Evolutionary conservation across 176 grass and related monocot genomes (phyloP).

Genomic region (Oryza glumipatula): DNA sequence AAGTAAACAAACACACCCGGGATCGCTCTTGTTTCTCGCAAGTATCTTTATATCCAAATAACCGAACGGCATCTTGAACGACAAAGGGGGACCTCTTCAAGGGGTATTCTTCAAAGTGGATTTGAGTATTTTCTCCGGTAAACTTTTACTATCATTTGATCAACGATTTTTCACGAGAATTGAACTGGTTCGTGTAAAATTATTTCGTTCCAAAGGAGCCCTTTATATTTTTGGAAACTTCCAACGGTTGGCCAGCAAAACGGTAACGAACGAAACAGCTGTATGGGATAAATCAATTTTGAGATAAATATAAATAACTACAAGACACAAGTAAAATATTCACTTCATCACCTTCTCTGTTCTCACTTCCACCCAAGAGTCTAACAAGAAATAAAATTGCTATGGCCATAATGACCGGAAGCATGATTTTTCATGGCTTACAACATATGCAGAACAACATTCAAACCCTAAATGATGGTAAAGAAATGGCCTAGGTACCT

Average conservation of each 20-base stretch:
- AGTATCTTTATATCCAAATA: no score
- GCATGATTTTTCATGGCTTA: slow-evolving; percentile 27
- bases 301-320: slow-evolving; percentile 31
- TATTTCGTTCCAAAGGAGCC: no score
- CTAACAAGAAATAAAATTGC: slow-evolving; percentile 30
- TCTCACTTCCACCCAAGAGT: background rate
- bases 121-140: no score
- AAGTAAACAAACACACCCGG: no score
- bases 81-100: no score
- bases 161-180: no score
- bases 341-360: slow-evolving; percentile 5
- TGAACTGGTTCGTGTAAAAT: no score
- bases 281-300: slow-evolving; percentile 18
- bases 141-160: no score
- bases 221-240: background rate
- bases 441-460: slow-evolving; percentile 3
- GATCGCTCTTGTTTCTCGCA: no score
- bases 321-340: slow-evolving; percentile 8
- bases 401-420: slow-evolving; percentile 30
- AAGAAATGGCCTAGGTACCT: slow-evolving; percentile 23
- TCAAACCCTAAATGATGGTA: slow-evolving; percentile 29
- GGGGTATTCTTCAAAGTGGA: no score
- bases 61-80: no score
- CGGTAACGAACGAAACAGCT: background rate
- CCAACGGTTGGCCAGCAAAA: background rate